Evolutionary conservation across 225 moss, liverwort and hornwort genomes (phyloP).

Genomic region (Bryum argenteum): DNA sequence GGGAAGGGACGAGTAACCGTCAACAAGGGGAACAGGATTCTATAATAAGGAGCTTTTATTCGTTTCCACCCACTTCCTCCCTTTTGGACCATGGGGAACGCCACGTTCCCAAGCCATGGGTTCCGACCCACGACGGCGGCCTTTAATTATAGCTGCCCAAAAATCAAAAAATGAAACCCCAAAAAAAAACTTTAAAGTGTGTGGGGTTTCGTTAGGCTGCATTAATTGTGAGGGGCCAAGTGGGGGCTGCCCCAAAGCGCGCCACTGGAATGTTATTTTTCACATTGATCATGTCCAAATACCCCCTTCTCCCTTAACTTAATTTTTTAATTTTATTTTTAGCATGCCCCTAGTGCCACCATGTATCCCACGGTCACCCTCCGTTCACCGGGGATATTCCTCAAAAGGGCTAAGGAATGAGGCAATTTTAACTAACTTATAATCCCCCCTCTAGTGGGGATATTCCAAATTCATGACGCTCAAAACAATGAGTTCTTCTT

Average conservation of each 20-base stretch:
- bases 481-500: no score
- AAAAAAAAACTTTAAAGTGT: background rate
- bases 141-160: constrained; percentile 24
- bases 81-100: background rate
- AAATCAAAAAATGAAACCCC: background rate
- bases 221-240: constrained; percentile 30
- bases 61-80: constrained; percentile 9
- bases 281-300: constrained; percentile 9
- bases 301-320: background rate
- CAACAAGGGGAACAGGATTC: background rate
- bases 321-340: background rate
- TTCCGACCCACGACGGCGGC: constrained; percentile 47
- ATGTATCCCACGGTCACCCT: background rate
- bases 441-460: background rate
- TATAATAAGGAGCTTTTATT: background rate
- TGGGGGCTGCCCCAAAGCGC: constrained; percentile 37
- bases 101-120: background rate
- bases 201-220: background rate
- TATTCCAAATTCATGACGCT: background rate
- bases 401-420: background rate
- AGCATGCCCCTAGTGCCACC: background rate
- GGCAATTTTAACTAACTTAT: background rate
- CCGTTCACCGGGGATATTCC: constrained; percentile 5
- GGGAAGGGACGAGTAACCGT: constrained; percentile 17
- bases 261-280: constrained; percentile 25